These are phyloP conservation scores for Bathelium albidoporum DNA, from an alignment of 495 filamentous ascomycete species.

Conservation along the genomic window DNA sequence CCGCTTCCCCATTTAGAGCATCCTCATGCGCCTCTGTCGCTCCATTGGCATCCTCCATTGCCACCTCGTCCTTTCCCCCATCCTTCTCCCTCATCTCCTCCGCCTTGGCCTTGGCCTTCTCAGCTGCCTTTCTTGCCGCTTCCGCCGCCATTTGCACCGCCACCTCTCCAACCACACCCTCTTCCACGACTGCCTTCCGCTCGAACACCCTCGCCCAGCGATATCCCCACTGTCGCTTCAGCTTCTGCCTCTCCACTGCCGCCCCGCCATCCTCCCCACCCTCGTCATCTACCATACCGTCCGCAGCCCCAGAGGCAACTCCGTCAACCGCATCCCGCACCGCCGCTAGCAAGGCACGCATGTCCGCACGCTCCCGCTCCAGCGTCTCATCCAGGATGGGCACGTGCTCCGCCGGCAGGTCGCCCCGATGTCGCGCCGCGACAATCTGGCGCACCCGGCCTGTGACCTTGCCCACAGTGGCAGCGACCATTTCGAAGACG, in stretches of 20 bases:
- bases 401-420: conserved; percentile 50
- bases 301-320: conserved; percentile 62
- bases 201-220: conserved; percentile 80
- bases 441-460: conserved; percentile 79
- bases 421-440: conserved; percentile 42
- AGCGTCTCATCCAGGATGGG: conserved; percentile 55
- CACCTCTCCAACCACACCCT: conserved; percentile 39
- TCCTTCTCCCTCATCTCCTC: background rate
- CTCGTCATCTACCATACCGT: conserved; percentile 50
- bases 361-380: conserved; percentile 52
- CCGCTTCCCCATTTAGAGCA: background rate
- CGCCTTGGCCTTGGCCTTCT: conserved; percentile 2
- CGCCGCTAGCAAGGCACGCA: conserved; percentile 66
- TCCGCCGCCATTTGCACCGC: conserved; percentile 22
- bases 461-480: conserved; percentile 86
- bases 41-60: background rate
- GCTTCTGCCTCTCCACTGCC: conserved; percentile 40
- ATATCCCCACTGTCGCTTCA: conserved; percentile 71
- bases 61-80: background rate
- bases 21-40: background rate
- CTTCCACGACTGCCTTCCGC: conserved; percentile 74
- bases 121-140: conserved; percentile 9
- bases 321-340: conserved; percentile 71
- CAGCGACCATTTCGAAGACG: conserved; percentile 79
- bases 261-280: conserved; percentile 39